Percentiles rank a stretch among this genome's conserved stretches.
Evolutionary conservation across 345 rosid genomes (phyloP).

Genomic region (Acer yangbiense): DNA sequence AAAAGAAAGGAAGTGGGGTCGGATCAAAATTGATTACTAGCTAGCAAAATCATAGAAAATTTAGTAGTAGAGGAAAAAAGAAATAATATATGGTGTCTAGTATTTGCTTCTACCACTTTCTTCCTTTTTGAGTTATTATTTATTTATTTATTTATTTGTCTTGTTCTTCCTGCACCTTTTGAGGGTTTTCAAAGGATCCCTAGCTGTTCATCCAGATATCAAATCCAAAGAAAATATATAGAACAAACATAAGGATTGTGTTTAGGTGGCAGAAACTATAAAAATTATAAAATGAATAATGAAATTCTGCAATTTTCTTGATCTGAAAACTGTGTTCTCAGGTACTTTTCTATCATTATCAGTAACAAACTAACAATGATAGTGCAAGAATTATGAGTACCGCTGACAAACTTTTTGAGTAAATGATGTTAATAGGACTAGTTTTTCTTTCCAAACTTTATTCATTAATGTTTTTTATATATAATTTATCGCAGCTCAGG

Average conservation of each 20-base stretch:
- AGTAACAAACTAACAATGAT: slow-evolving; percentile 31
- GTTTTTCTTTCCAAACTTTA: slow-evolving; percentile 3
- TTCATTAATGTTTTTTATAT: background rate
- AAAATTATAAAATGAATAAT: background rate
- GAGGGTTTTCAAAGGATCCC: slow-evolving; percentile 10
- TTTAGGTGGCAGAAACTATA: background rate
- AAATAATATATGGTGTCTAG: background rate
- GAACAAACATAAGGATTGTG: background rate
- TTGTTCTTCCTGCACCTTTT: slow-evolving; percentile 1
- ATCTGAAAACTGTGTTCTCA: slow-evolving; percentile 20
- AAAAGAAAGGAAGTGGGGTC: slow-evolving; percentile 1
- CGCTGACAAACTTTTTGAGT: slow-evolving; percentile 23
- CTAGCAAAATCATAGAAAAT: slow-evolving; percentile 3
- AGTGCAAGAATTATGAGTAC: slow-evolving; percentile 7
- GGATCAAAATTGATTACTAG: slow-evolving; percentile 9
- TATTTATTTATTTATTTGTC: background rate
- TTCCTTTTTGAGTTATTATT: background rate
- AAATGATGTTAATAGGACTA: slow-evolving; percentile 31
- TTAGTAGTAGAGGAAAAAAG: background rate
- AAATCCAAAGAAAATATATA: background rate
- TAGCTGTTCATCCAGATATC: background rate
- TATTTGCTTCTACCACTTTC: slow-evolving; percentile 6
- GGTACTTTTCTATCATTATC: slow-evolving; percentile 34
- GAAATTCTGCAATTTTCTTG: background rate
- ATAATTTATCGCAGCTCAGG: background rate